Evolutionary conservation across 305 asterid species (phyloP).

Genomic region (Lippia alba): DNA sequence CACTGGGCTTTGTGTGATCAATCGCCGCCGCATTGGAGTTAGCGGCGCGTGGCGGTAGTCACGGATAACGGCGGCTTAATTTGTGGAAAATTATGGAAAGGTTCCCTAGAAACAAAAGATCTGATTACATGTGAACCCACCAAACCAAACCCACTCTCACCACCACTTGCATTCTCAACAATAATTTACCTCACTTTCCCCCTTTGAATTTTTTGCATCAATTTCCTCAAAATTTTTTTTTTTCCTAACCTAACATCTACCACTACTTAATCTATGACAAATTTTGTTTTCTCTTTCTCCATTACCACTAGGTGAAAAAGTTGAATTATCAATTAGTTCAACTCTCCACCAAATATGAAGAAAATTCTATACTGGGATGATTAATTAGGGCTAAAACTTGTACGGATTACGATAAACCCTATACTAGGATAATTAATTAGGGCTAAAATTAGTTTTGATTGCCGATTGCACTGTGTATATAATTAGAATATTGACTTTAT

Average conservation of each 20-base stretch:
- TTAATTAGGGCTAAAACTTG: not conserved
- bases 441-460: too few species aligned
- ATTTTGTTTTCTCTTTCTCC: not conserved
- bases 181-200: not conserved
- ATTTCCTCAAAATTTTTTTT: not conserved
- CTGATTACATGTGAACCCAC: constrained; percentile 1
- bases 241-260: constrained; percentile 15
- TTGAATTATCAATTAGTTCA: not conserved
- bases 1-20: not conserved
- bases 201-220: constrained; percentile 17
- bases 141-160: constrained; percentile 21
- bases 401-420: too few species aligned
- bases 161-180: not conserved
- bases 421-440: too few species aligned
- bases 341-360: not conserved
- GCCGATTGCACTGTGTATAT: too few species aligned
- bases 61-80: constrained; percentile 9
- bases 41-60: constrained; percentile 11
- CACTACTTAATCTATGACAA: constrained; percentile 14
- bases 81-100: not conserved
- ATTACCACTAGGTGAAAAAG: not conserved
- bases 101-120: not conserved
- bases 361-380: not conserved
- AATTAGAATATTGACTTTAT: too few species aligned
- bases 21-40: not conserved